phyloP scores from a whole-genome alignment of 2,329 filamentous ascomycete species.

The Reticulascus tulasneorum region DNA sequence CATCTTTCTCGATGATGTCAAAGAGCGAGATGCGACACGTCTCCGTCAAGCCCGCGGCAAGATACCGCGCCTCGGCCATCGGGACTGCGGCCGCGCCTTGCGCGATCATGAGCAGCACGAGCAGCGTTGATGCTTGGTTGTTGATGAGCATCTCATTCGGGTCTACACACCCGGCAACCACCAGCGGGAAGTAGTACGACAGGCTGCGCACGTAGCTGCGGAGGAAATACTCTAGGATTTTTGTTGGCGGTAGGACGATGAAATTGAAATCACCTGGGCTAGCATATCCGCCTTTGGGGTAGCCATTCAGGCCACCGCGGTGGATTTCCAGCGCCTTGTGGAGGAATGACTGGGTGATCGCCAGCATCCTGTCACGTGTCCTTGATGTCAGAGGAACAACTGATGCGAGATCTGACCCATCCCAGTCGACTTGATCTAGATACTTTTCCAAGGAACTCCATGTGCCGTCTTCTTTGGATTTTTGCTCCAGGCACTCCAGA shows the following conservation, averaged over 20 bases:
- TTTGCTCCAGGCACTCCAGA: conserved; percentile 46
- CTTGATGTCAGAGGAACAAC: conserved; percentile 42
- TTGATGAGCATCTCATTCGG: conserved; percentile 65
- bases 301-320: conserved; percentile 42
- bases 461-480: conserved; percentile 42
- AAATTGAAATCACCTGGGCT: conserved; percentile 55
- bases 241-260: conserved; percentile 60
- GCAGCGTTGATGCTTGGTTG: conserved; percentile 60
- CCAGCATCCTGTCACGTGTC: conserved; percentile 66
- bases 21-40: conserved; percentile 70
- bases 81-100: conserved; percentile 66
- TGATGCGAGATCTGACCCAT: conserved; percentile 31
- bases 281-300: conserved; percentile 37
- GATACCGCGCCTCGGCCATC: conserved; percentile 59
- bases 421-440: conserved; percentile 31
- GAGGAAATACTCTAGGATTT: conserved; percentile 65
- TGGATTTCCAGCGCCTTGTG: conserved; percentile 69
- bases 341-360: conserved; percentile 66
- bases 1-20: conserved; percentile 68
- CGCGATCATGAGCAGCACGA: conserved; percentile 69
- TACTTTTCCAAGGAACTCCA: conserved; percentile 43
- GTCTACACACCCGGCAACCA: conserved; percentile 56
- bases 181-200: conserved; percentile 62
- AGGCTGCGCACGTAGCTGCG: conserved; percentile 63
- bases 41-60: conserved; percentile 64